These are phyloP conservation scores for Globisporangium splendens DNA, from an alignment of 352 stramenopile species.

Conservation along the genomic window DNA sequence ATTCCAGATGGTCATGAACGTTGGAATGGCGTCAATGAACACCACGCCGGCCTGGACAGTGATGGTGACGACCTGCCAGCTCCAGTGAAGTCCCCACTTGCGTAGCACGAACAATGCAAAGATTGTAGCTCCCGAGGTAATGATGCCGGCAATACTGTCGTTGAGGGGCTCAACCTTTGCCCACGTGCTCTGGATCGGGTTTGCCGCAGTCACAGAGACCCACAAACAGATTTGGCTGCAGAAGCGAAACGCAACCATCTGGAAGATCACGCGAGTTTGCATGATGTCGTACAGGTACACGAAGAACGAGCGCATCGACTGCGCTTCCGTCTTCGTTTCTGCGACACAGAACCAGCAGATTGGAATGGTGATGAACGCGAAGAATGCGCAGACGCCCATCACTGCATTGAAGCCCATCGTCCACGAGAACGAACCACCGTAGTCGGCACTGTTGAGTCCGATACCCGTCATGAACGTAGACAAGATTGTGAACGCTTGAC, in stretches of 20 bases:
- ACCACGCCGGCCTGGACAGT: constrained; percentile 39
- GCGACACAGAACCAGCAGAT: constrained; percentile 51
- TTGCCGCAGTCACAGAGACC: constrained; percentile 46
- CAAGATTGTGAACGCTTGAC: constrained; percentile 43
- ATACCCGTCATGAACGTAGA: constrained; percentile 47
- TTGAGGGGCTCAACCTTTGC: constrained; percentile 58
- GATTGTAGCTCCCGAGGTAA: constrained; percentile 35
- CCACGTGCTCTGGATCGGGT: constrained; percentile 47
- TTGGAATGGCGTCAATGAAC: constrained; percentile 40
- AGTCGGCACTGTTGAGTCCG: constrained; percentile 49
- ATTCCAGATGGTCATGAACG: constrained; percentile 63
- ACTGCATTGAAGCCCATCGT: constrained; percentile 47
- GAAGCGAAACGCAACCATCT: constrained; percentile 51
- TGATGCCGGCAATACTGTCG: constrained; percentile 41
- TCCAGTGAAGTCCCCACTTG: constrained; percentile 51
- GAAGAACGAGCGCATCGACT: constrained; percentile 38
- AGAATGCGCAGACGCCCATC: constrained; percentile 37
- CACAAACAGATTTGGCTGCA: constrained; percentile 41
- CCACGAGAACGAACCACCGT: constrained; percentile 46
- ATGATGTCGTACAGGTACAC: constrained; percentile 36
- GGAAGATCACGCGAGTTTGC: constrained; percentile 48
- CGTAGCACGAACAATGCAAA: constrained; percentile 36
- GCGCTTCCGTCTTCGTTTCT: constrained; percentile 28
- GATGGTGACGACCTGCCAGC: constrained; percentile 42
- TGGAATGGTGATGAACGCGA: constrained; percentile 24